phyloP scores from a whole-genome alignment of 129 eudicot genomes.

The Escallonia rubra region DNA sequence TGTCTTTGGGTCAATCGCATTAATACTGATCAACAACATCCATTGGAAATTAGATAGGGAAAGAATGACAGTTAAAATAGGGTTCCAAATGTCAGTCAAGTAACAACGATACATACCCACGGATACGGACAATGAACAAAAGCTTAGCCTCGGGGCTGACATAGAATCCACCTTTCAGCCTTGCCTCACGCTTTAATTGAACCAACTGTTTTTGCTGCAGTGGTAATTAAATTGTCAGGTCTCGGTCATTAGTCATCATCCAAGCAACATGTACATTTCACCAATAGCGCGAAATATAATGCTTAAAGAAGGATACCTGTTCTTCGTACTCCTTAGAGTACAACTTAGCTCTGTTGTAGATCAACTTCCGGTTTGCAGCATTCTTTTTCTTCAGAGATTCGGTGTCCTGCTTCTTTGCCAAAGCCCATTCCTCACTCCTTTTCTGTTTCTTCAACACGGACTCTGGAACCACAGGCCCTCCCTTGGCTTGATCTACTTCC shows the following conservation, averaged over 20 bases:
- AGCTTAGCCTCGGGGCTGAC: slow-evolving; percentile 70
- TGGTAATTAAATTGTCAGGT: neutral
- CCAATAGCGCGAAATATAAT: no score
- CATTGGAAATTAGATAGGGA: neutral
- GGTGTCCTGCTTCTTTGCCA: slow-evolving; percentile 45
- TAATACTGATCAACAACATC: slow-evolving; percentile 37
- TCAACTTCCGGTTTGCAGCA: slow-evolving; percentile 50
- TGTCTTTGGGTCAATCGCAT: slow-evolving; percentile 71
- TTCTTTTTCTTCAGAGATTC: slow-evolving; percentile 48
- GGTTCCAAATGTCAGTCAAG: neutral
- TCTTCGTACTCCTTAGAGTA: slow-evolving; percentile 57
- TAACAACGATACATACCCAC: slow-evolving; percentile 38
- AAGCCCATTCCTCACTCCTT: slow-evolving; percentile 71
- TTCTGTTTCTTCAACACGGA: slow-evolving; percentile 73
- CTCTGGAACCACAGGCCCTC: slow-evolving; percentile 48
- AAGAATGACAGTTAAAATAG: neutral
- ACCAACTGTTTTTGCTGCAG: slow-evolving; percentile 51
- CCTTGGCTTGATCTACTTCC: slow-evolving; percentile 40
- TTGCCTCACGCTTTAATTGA: slow-evolving; percentile 61
- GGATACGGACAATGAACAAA: slow-evolving; percentile 53
- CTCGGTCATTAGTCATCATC: no score
- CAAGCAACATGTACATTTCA: no score
- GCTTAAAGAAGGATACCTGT: slow-evolving; percentile 29
- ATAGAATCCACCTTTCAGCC: slow-evolving; percentile 72
- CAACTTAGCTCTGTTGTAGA: slow-evolving; percentile 43